phyloP scores from a whole-genome alignment of 1,284 basidiomycete species.

The Microbotryomycetes sp. region DNA sequence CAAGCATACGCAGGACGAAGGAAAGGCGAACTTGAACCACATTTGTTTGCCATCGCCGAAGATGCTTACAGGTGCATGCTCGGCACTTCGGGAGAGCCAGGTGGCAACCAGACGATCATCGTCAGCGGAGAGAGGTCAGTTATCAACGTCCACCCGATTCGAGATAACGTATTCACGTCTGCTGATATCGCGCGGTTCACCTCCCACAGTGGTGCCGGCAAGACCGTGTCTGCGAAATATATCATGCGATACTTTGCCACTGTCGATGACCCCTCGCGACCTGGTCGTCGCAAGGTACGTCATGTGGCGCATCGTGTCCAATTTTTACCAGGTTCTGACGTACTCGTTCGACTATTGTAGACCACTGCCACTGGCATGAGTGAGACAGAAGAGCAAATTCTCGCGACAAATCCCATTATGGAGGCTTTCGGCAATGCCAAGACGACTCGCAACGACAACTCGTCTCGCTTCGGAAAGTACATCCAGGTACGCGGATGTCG shows the following conservation, averaged over 20 bases:
- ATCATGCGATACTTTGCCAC: conserved; percentile 99
- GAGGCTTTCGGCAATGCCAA: conserved; percentile 99
- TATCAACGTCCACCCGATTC: conserved; percentile 12
- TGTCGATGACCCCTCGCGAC: conserved; percentile 71
- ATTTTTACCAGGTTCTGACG: conserved; percentile 8
- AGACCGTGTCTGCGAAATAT: conserved; percentile 98
- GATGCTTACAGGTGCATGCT: conserved; percentile 98
- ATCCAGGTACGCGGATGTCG: conserved; percentile 72
- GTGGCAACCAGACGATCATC: conserved; percentile 93
- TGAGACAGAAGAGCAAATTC: conserved; percentile 92
- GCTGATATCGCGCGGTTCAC: background rate
- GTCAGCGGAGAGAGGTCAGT: conserved; percentile 93
- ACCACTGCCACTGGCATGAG: conserved; percentile 54
- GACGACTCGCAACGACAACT: conserved; percentile 98
- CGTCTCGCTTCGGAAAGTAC: conserved; percentile 98
- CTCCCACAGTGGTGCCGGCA: conserved; percentile 81
- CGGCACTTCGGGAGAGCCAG: conserved; percentile 44
- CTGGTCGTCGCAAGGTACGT: conserved; percentile 52
- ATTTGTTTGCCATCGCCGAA: conserved; percentile 97
- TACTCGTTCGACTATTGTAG: conserved; percentile 11
- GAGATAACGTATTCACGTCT: conserved; percentile 31
- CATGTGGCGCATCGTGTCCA: conserved; percentile 50
- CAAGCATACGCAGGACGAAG: conserved; percentile 90
- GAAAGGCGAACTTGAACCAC: conserved; percentile 93
- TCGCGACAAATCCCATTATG: conserved; percentile 97